Base-by-base conservation (phyloP, 148 eudicot genomes). In the Vaccinium corymbosum region DNA sequence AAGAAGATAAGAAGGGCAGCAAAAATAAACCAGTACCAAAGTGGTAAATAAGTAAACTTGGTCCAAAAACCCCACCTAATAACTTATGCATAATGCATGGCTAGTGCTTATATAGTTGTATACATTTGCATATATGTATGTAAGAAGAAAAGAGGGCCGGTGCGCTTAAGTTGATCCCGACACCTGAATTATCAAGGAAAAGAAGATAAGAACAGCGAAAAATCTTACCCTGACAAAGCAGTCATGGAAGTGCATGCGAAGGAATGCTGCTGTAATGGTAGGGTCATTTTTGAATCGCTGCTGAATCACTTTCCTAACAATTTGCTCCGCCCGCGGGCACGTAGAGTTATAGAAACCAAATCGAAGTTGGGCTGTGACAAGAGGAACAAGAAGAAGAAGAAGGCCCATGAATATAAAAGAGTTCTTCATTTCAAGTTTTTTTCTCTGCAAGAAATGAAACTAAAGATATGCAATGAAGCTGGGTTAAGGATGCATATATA, bases 171-270 rank as follows among this genome's bases (percentile, higher is more conserved):
- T 35, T 35, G 38, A 35, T 35, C 38, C 38, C 3, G 38, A 35
- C 38, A 35, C 38, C 3, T 35, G 38, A 35, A 35, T 35, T 35
- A 35, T 35, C 3, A 20, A 20, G 3, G 13, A 20, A 61, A 8
- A 64, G 12, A n/a, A 64, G 32, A 64, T 10, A 10, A 22, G 7
- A 22, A 22, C 10, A 64, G 7, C 66, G 3, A 22, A 11, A 64
- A 64, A 11, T 12, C 53, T 85, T 88, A 88, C 89, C 79, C 68
- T 46, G 29, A 88, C 87, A 70, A 83, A 85, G 71, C 89, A 88
- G 57, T 88, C 89, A 80, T 88, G 89, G 64, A 88, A 88, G 25
- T 80, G 85, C 89, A 88, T 85, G 3, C 89, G 86, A n/a, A 85
- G 83, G 56, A 88, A 70, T 64, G 87, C 86, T 1, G 87, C 76